Conservation (phyloP, 345 rosid genomes). For the Pistacia atlantica region DNA sequence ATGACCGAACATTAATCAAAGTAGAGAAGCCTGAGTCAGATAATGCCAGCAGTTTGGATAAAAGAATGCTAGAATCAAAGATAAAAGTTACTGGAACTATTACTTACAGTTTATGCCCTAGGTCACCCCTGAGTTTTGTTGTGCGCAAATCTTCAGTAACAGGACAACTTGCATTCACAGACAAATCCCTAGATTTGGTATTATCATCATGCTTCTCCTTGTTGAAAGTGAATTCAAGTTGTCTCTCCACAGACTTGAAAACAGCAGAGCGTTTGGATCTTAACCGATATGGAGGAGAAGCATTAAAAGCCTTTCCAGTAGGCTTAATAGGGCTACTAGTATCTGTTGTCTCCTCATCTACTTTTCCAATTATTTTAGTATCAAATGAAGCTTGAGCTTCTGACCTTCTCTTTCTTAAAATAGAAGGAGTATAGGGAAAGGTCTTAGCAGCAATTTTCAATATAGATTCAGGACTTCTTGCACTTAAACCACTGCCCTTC, state of each 20-base stretch:
- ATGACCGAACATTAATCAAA: neutral
- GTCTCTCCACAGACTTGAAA: conserved; percentile 84
- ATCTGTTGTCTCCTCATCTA: conserved; percentile 32
- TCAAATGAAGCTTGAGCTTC: conserved; percentile 31
- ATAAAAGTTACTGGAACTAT: neutral
- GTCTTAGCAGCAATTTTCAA: conserved; percentile 80
- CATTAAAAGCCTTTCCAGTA: conserved; percentile 57
- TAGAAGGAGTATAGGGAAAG: conserved; percentile 90
- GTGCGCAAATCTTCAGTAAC: conserved; percentile 36
- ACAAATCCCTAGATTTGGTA: conserved; percentile 39
- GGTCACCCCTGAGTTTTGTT: conserved; percentile 37
- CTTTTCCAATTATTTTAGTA: conserved; percentile 31
- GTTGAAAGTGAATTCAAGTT: conserved; percentile 74
- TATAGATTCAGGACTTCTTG: conserved; percentile 71
- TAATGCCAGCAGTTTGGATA: neutral
- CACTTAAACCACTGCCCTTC: conserved; percentile 41
- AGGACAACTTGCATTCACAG: conserved; percentile 35
- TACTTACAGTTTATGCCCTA: conserved; percentile 42
- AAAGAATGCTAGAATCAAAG: neutral
- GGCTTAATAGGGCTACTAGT: conserved; percentile 33
- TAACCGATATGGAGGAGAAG: conserved; percentile 90
- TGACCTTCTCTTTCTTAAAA: conserved; percentile 71
- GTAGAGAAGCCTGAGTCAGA: neutral
- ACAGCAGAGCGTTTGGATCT: conserved; percentile 76
- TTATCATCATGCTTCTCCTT: conserved; percentile 40